Conservation (phyloP, 306 rosid genomes). For the Purshia tridentata region DNA sequence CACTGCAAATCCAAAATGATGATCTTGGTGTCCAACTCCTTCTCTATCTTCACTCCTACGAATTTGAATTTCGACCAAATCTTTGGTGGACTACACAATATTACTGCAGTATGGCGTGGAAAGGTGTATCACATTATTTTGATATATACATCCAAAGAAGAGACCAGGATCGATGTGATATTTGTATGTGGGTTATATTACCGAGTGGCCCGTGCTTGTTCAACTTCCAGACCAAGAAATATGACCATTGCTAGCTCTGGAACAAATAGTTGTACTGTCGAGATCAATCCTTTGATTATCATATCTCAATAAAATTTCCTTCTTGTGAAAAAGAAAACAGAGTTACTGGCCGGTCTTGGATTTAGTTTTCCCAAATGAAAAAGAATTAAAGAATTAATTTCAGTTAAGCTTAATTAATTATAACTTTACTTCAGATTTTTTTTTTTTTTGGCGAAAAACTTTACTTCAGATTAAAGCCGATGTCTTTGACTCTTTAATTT, state of each 20-base stretch:
- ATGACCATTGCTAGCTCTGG: slow-evolving; percentile 15
- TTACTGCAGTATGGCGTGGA: neutral
- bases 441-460: too few species aligned
- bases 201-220: slow-evolving; percentile 10
- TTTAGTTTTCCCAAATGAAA: too few species aligned
- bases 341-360: too few species aligned
- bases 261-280: neutral
- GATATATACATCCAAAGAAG: neutral
- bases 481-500: too few species aligned
- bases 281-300: too few species aligned
- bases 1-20: slow-evolving; percentile 3
- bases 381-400: too few species aligned
- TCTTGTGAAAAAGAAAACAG: too few species aligned
- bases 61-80: slow-evolving; percentile 1
- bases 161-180: neutral
- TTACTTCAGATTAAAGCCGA: too few species aligned
- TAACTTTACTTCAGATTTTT: too few species aligned
- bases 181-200: neutral
- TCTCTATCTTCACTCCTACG: neutral
- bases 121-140: neutral
- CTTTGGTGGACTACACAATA: neutral
- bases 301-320: neutral
- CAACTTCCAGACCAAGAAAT: neutral
- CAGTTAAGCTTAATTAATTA: too few species aligned
- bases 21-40: neutral